Conservation (phyloP, 2,329 filamentous ascomycete genomes). For the Colletotrichum magnum region DNA sequence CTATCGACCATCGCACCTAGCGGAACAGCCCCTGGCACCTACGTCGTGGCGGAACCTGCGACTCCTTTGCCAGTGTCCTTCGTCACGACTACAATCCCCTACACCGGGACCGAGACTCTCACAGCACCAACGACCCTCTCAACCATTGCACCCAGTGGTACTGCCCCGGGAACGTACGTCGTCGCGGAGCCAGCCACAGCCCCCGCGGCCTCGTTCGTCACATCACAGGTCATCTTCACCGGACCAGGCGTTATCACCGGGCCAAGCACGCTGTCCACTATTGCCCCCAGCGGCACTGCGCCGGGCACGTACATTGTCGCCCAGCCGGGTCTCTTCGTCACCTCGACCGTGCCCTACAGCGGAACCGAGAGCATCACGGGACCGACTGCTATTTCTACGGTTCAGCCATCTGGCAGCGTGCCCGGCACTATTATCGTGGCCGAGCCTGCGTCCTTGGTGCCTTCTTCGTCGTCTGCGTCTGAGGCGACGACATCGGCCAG, state of each 20-base stretch:
- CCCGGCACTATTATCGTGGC: constrained; percentile 12
- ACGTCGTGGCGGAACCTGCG: constrained; percentile 4
- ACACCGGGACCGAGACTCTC: background rate
- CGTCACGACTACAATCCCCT: constrained; percentile 1
- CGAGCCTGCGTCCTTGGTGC: background rate
- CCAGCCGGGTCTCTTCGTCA: constrained; percentile 5
- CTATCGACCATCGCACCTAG: constrained; percentile 6
- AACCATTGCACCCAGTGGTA: constrained; percentile 10
- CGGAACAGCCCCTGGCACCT: constrained; percentile 17
- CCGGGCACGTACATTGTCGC: constrained; percentile 29
- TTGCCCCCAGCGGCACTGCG: constrained; percentile 15
- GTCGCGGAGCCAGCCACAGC: background rate
- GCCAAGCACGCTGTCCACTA: constrained; percentile 17
- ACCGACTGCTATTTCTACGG: constrained; percentile 3
- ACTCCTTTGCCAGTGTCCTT: background rate
- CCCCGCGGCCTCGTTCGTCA: constrained; percentile 17
- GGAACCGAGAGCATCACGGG: background rate
- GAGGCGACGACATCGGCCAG: background rate
- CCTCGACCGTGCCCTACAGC: background rate
- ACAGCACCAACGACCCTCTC: background rate
- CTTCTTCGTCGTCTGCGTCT: background rate
- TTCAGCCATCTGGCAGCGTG: constrained; percentile 1
- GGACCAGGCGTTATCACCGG: background rate
- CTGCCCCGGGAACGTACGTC: constrained; percentile 13
- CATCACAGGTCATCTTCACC: constrained; percentile 17